phyloP scores from a whole-genome alignment of 495 filamentous ascomycete species.

The Rusavskia elegans region DNA sequence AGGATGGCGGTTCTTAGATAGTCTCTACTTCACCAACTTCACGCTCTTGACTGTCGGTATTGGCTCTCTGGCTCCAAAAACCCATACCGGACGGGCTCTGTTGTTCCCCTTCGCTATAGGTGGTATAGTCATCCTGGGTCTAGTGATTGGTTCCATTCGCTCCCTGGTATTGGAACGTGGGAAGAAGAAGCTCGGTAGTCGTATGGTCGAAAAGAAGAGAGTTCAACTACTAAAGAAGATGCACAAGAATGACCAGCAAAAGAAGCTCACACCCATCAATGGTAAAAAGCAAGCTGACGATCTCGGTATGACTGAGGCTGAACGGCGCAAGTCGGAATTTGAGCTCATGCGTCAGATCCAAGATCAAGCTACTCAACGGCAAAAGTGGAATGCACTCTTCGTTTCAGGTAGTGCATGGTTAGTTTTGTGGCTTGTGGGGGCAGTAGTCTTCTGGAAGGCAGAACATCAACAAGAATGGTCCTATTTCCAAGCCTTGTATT shows the following conservation, averaged over 20 bases:
- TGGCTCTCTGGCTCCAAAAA: conserved; percentile 48
- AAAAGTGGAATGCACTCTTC: conserved; percentile 51
- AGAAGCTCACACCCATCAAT: conserved; percentile 33
- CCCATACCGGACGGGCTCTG: conserved; percentile 46
- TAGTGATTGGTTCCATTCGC: conserved; percentile 71
- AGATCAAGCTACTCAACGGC: conserved; percentile 33
- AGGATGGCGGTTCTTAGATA: conserved; percentile 62
- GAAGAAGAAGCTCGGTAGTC: conserved; percentile 48
- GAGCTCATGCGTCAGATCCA: conserved; percentile 64
- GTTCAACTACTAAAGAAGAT: conserved; percentile 36
- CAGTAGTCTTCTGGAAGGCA: conserved; percentile 47
- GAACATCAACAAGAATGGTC: conserved; percentile 47
- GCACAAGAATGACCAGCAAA: conserved; percentile 26
- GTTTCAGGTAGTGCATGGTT: conserved; percentile 49
- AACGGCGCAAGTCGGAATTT: conserved; percentile 56
- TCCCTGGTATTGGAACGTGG: conserved; percentile 66
- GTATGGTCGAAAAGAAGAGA: conserved; percentile 56
- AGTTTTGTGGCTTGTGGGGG: conserved; percentile 66
- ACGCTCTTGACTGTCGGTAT: conserved; percentile 78
- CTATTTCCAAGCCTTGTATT: conserved; percentile 74
- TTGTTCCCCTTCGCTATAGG: conserved; percentile 68
- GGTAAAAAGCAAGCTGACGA: conserved; percentile 12
- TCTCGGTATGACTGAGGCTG: conserved; percentile 26
- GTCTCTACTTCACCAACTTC: conserved; percentile 70
- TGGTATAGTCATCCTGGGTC: conserved; percentile 68